These are phyloP conservation scores for Kingdonia uniflora DNA, from an alignment of 164 flowering plant genomes.

Conservation along the genomic window DNA sequence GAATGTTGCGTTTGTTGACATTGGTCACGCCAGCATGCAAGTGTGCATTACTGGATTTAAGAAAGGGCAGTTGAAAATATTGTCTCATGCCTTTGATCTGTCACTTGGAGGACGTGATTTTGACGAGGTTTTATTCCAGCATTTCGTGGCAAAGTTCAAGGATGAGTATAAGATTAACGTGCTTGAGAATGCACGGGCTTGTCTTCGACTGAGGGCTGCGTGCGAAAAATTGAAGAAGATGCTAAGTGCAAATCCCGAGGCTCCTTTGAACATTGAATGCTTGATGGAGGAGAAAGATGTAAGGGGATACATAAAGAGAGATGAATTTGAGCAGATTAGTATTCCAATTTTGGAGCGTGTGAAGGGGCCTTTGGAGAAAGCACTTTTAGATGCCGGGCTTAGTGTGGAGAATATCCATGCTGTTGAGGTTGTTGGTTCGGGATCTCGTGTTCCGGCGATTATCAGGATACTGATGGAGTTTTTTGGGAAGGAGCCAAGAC, in stretches of 20 bases:
- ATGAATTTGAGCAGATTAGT: conserved; percentile 69
- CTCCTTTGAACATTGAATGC: conserved; percentile 79
- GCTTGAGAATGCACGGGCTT: conserved; percentile 65
- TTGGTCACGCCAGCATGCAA: conserved; percentile 88
- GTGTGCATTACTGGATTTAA: conserved; percentile 82
- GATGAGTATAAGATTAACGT: conserved; percentile 75
- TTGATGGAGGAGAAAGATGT: conserved; percentile 92
- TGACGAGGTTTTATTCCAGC: conserved; percentile 67
- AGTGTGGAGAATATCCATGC: conserved; percentile 46
- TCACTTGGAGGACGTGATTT: conserved; percentile 80
- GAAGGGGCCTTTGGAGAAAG: conserved; percentile 61
- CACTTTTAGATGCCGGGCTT: conserved; percentile 65
- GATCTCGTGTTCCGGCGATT: conserved; percentile 79
- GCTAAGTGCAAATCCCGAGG: conserved; percentile 79
- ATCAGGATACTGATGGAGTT: conserved; percentile 63
- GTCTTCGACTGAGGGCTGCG: conserved; percentile 54
- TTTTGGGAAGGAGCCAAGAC: conserved; percentile 78
- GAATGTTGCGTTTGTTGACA: conserved; percentile 80
- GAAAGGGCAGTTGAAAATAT: conserved; percentile 69
- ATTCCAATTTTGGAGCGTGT: conserved; percentile 70
- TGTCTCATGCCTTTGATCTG: conserved; percentile 69
- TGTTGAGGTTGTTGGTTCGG: conserved; percentile 90
- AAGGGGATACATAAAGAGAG: conserved; percentile 64
- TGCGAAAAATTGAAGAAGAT: conserved; percentile 83
- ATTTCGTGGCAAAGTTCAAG: conserved; percentile 68